phyloP scores from a whole-genome alignment of 192 early-diverging fungal genomes.

The Ambispora gerdemannii region DNA sequence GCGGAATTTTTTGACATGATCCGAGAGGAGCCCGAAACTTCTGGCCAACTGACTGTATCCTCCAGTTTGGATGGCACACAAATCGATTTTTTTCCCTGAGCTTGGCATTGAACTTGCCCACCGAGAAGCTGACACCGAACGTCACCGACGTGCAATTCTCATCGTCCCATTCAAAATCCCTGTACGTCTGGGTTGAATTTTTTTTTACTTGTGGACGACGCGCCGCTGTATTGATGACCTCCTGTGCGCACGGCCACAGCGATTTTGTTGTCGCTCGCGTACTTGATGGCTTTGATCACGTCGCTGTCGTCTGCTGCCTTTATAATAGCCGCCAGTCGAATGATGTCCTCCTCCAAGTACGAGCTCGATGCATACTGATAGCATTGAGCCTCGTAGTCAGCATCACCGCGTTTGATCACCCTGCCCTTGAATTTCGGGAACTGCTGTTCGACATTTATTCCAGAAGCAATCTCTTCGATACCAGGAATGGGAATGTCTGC shows the following conservation, averaged over 20 bases:
- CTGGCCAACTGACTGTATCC: slow-evolving; percentile 35
- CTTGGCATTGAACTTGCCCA: slow-evolving; percentile 32
- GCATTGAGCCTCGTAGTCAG: slow-evolving; percentile 1
- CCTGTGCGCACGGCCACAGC: slow-evolving; percentile 35
- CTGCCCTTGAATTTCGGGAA: slow-evolving; percentile 20
- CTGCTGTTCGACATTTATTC: too few relatives aligned
- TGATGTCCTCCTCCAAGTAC: slow-evolving; percentile 2
- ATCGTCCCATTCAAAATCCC: slow-evolving; percentile 33
- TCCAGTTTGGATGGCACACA: slow-evolving; percentile 36
- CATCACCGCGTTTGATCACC: slow-evolving; percentile 8
- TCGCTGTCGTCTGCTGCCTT: slow-evolving; percentile 30
- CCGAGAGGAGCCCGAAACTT: slow-evolving; percentile 38
- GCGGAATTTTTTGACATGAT: slow-evolving; percentile 39
- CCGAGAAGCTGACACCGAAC: slow-evolving; percentile 29
- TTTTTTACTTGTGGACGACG: slow-evolving; percentile 31
- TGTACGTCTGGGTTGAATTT: slow-evolving; percentile 37
- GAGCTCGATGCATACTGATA: slow-evolving; percentile 34
- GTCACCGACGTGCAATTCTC: slow-evolving; percentile 30
- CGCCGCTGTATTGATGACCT: slow-evolving; percentile 36
- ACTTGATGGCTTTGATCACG: slow-evolving; percentile 33
- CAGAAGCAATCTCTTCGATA: too few relatives aligned
- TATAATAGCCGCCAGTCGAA: slow-evolving; percentile 30
- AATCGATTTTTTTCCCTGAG: slow-evolving; percentile 31
- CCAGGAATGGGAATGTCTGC: not conserved
- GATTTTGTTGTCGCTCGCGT: slow-evolving; percentile 27